Evolutionary conservation across 768 basidiomycete species (phyloP).

Genomic region (Tubosaeta brunneosetosa): DNA sequence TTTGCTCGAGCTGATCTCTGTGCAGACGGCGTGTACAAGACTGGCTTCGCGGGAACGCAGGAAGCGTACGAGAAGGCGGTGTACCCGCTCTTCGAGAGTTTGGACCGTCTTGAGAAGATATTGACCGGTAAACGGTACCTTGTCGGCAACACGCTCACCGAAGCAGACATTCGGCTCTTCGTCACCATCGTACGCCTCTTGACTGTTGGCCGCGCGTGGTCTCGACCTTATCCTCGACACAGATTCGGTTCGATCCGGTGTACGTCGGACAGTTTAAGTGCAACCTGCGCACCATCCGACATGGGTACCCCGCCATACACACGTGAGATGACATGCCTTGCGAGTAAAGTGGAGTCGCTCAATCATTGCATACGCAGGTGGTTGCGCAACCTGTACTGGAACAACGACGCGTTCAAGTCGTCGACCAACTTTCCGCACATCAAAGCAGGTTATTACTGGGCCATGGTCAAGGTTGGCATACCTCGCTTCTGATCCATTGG

Average conservation of each 20-base stretch:
- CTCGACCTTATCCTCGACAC: not conserved
- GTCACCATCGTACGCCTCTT: slow-evolving; percentile 79
- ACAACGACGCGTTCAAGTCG: slow-evolving; percentile 77
- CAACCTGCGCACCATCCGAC: slow-evolving; percentile 79
- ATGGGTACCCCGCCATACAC: slow-evolving; percentile 83
- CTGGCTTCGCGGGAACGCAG: slow-evolving; percentile 82
- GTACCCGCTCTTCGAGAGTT: slow-evolving; percentile 63
- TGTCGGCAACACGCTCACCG: slow-evolving; percentile 75
- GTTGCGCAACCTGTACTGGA: slow-evolving; percentile 90
- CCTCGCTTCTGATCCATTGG: not conserved
- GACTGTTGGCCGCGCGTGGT: not conserved
- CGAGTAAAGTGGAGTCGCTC: not conserved
- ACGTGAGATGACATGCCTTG: slow-evolving; percentile 22
- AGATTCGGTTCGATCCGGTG: slow-evolving; percentile 87
- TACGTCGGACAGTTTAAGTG: slow-evolving; percentile 95
- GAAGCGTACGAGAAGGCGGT: slow-evolving; percentile 80
- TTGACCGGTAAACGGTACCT: slow-evolving; percentile 79
- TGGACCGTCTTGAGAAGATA: slow-evolving; percentile 78
- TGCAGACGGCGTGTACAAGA: slow-evolving; percentile 80
- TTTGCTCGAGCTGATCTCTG: not conserved
- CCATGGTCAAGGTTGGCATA: slow-evolving; percentile 22
- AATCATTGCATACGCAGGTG: slow-evolving; percentile 42
- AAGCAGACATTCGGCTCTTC: slow-evolving; percentile 81
- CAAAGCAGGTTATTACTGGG: slow-evolving; percentile 41
- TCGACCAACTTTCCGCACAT: slow-evolving; percentile 91